phyloP scores from a whole-genome alignment of 176 grass and related monocot genomes.

The Elaeis guineensis region DNA sequence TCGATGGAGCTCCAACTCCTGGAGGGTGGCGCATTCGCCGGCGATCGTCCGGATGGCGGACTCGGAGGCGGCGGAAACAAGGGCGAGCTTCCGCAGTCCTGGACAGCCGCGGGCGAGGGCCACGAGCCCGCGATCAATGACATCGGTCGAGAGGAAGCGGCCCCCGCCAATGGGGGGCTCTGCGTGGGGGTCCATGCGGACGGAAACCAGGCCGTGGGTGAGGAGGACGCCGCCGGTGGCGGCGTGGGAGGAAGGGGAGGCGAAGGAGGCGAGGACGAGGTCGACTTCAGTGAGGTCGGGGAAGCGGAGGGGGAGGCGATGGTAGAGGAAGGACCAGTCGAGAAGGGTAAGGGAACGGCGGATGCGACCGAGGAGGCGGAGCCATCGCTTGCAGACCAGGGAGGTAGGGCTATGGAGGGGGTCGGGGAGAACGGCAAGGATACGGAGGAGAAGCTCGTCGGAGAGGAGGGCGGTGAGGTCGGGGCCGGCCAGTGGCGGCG shows the following conservation, averaged over 20 bases:
- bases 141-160: constrained; percentile 47
- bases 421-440: constrained; percentile 50
- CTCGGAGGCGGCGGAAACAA: constrained; percentile 38
- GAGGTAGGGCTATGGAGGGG: constrained; percentile 40
- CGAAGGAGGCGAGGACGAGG: constrained; percentile 68
- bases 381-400: constrained; percentile 82
- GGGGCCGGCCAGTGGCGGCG: background rate
- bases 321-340: constrained; percentile 67
- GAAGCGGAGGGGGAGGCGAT: constrained; percentile 62
- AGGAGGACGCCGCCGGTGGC: constrained; percentile 33
- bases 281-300: constrained; percentile 63
- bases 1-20: constrained; percentile 77
- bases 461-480: constrained; percentile 21
- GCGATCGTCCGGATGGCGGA: constrained; percentile 61
- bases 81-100: constrained; percentile 50
- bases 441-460: constrained; percentile 48
- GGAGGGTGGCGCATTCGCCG: constrained; percentile 41
- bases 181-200: constrained; percentile 39
- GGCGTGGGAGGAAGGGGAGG: constrained; percentile 10
- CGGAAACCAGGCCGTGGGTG: constrained; percentile 37
- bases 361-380: constrained; percentile 56
- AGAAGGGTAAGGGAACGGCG: constrained; percentile 56
- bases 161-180: constrained; percentile 42
- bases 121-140: constrained; percentile 47
- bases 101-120: constrained; percentile 45